A percentile compares a stretch with the other conserved stretches of the same genome.
phyloP scores from a whole-genome alignment of 2,329 filamentous ascomycete genomes.

The Fusarium hainanense region DNA sequence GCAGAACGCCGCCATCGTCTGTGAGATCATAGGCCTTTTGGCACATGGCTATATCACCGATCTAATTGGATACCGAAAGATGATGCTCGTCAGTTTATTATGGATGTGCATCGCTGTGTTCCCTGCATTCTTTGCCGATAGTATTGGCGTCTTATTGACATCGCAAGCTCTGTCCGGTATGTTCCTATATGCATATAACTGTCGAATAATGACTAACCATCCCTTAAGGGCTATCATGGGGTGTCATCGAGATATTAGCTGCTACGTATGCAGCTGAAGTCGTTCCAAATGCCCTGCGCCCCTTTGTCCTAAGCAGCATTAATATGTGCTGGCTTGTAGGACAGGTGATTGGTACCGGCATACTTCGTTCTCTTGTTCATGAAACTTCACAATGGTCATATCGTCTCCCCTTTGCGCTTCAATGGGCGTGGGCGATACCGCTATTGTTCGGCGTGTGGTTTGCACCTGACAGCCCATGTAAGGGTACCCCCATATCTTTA shows the following conservation, averaged over 20 bases:
- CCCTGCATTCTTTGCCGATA: conserved; percentile 52
- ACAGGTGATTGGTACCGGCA: conserved; percentile 52
- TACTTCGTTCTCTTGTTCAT: conserved; percentile 50
- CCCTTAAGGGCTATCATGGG: conserved; percentile 48
- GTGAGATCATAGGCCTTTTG: conserved; percentile 52
- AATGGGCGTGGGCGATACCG: conserved; percentile 55
- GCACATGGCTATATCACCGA: conserved; percentile 56
- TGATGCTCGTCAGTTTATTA: conserved; percentile 52
- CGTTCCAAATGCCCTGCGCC: conserved; percentile 47
- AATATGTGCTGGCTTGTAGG: conserved; percentile 59
- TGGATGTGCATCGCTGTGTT: conserved; percentile 54
- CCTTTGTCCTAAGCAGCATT: conserved; percentile 54
- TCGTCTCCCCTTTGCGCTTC: conserved; percentile 53
- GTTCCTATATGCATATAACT: neutral
- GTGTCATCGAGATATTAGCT: conserved; percentile 51
- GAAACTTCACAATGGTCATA: conserved; percentile 46
- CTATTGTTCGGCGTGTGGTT: conserved; percentile 51
- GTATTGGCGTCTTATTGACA: conserved; percentile 48
- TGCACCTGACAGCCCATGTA: conserved; percentile 56
- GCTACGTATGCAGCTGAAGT: conserved; percentile 56
- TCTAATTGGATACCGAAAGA: conserved; percentile 52
- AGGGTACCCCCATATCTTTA: neutral
- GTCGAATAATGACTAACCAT: neutral
- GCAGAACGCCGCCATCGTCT: conserved; percentile 37
- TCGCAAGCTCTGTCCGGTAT: conserved; percentile 50